These are phyloP conservation scores for Ilex asprella DNA, from an alignment of 257 asterid genomes.

Conservation along the genomic window DNA sequence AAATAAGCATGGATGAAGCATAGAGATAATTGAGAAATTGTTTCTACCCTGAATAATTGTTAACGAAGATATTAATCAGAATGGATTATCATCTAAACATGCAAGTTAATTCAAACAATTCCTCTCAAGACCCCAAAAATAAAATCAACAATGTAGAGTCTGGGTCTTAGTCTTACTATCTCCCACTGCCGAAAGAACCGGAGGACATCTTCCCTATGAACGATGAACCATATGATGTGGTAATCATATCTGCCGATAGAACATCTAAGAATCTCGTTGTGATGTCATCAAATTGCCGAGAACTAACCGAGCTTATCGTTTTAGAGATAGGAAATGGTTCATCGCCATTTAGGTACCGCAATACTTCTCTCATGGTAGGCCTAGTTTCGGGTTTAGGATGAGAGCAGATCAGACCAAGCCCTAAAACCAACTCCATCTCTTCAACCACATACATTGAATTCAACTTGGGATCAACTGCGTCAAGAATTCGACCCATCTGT, in stretches of 20 bases:
- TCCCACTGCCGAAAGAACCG: slow-evolving; percentile 34
- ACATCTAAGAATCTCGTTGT: slow-evolving; percentile 28
- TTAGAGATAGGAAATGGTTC: slow-evolving; percentile 38
- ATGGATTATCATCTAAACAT: too few species aligned
- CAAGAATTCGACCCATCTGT: slow-evolving; percentile 31
- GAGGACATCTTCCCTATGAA: slow-evolving; percentile 35
- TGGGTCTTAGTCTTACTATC: slow-evolving; percentile 16
- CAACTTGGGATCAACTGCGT: slow-evolving; percentile 47
- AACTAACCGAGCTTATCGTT: slow-evolving; percentile 25
- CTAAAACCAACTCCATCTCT: slow-evolving; percentile 55
- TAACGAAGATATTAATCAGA: too few species aligned
- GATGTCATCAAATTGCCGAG: slow-evolving; percentile 28
- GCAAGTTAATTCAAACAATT: too few species aligned
- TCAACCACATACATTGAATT: slow-evolving; percentile 18
- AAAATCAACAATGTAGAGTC: too few species aligned
- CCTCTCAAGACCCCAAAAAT: too few species aligned
- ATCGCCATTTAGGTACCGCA: slow-evolving; percentile 40
- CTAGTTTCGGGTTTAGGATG: slow-evolving; percentile 47
- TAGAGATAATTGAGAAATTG: too few species aligned
- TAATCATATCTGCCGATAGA: slow-evolving; percentile 3
- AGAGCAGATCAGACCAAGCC: slow-evolving; percentile 66
- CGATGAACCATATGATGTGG: slow-evolving; percentile 21
- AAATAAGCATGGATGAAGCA: too few species aligned
- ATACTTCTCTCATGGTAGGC: slow-evolving; percentile 50
- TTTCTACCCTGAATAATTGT: too few species aligned